Conservation (phyloP, 257 asterid species). For the Lycium ferocissimum region DNA sequence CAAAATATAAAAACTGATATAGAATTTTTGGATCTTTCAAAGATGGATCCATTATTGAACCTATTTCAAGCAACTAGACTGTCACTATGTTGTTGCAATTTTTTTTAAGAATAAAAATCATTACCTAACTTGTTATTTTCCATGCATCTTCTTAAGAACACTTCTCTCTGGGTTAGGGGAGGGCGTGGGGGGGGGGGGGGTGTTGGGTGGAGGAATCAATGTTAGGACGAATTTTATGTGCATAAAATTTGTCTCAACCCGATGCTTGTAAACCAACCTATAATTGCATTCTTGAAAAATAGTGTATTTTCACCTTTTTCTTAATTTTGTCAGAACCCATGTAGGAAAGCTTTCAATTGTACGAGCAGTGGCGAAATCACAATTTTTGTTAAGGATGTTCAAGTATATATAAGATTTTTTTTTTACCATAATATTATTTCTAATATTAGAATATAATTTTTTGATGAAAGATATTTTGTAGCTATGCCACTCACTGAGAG, state of each 20-base stretch:
- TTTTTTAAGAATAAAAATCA: neutral
- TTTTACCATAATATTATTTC: neutral
- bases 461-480: neutral
- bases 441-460: neutral
- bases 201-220: neutral
- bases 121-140: slow-evolving; percentile 29
- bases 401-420: neutral
- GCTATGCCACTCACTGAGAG: neutral
- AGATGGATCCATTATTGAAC: neutral
- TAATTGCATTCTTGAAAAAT: neutral
- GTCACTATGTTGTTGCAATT: neutral
- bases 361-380: neutral
- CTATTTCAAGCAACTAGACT: slow-evolving; percentile 21
- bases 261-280: slow-evolving; percentile 8
- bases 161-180: no score
- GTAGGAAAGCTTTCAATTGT: neutral
- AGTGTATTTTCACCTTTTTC: neutral
- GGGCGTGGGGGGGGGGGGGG: no score
- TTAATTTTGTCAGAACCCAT: neutral
- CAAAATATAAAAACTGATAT: neutral
- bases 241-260: neutral
- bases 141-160: slow-evolving; percentile 22
- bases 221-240: neutral
- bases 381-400: neutral
- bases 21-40: slow-evolving; percentile 9